Conservation (phyloP, 306 rosid species). For the Quillaja saponaria region DNA sequence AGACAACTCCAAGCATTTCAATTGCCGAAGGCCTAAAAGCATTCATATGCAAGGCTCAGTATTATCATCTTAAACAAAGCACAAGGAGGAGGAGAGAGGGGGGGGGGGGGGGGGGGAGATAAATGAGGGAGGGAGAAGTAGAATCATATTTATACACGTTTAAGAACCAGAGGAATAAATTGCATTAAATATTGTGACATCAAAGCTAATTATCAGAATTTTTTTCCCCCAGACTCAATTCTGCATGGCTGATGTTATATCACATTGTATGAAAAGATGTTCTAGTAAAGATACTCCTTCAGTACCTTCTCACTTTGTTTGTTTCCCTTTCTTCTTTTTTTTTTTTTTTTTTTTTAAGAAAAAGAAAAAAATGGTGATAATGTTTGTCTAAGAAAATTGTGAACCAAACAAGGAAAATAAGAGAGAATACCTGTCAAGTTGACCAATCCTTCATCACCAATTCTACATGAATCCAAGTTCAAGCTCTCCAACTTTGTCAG, state of each 20-base stretch:
- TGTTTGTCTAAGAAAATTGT: constrained; percentile 17
- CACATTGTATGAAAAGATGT: too few relatives aligned
- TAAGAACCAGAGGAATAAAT: too few relatives aligned
- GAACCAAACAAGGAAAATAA: not conserved
- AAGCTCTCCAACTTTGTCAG: constrained; percentile 79
- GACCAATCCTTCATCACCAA: constrained; percentile 77
- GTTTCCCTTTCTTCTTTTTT: not conserved
- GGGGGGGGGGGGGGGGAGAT: not conserved
- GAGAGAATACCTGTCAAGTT: constrained; percentile 64
- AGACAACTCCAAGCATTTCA: constrained; percentile 89
- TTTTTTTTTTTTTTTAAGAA: not conserved
- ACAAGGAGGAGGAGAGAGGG: not conserved
- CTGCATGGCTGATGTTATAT: too few relatives aligned
- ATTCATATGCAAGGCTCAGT: constrained; percentile 26
- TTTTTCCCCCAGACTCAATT: too few relatives aligned
- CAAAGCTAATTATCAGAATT: too few relatives aligned
- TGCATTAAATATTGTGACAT: too few relatives aligned
- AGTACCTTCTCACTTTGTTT: too few relatives aligned
- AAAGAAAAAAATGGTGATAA: not conserved
- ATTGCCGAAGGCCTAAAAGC: constrained; percentile 60
- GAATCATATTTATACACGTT: not conserved
- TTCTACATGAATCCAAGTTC: constrained; percentile 85
- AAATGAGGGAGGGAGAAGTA: not conserved
- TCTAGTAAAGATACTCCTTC: too few relatives aligned
- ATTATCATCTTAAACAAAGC: not conserved